Evolutionary conservation across 2,329 filamentous ascomycete genomes (phyloP).

Genomic region (Microdochium bolleyi): DNA sequence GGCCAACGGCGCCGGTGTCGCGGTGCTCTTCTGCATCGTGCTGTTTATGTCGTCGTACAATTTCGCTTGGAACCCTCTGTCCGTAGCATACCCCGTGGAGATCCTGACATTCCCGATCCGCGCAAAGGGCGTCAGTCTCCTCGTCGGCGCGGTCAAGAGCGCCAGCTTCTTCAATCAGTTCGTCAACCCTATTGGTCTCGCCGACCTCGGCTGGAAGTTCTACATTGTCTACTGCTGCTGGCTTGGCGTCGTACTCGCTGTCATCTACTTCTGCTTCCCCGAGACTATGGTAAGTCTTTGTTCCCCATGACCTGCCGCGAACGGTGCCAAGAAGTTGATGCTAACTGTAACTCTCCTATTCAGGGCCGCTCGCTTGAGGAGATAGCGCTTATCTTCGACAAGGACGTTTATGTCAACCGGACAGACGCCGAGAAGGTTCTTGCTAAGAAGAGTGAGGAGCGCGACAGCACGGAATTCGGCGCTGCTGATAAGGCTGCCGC

Average conservation of each 20-base stretch:
- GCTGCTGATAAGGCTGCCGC: neutral
- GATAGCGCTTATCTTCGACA: constrained; percentile 42
- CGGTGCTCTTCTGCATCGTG: constrained; percentile 12
- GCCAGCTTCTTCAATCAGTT: neutral
- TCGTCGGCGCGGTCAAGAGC: neutral
- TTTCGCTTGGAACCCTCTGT: neutral
- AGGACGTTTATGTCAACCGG: neutral
- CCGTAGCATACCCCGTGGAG: constrained; percentile 25
- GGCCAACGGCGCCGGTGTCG: constrained; percentile 8
- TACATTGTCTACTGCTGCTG: constrained; percentile 45
- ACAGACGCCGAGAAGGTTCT: neutral
- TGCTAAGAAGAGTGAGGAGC: neutral
- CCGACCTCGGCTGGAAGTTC: constrained; percentile 40
- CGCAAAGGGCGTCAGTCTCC: neutral
- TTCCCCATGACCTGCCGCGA: no score
- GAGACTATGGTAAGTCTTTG: constrained; percentile 24
- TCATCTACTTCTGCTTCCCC: constrained; percentile 40
- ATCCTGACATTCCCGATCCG: neutral
- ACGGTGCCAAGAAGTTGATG: no score
- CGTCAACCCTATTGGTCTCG: constrained; percentile 25
- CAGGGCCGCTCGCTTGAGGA: neutral
- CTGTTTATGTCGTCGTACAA: constrained; percentile 12
- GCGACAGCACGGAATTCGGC: neutral
- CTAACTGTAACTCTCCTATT: no score
- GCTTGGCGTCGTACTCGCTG: constrained; percentile 34